These are phyloP conservation scores for Chaetomium sp. DNA, from an alignment of 2,329 filamentous ascomycete species.

Conservation along the genomic window DNA sequence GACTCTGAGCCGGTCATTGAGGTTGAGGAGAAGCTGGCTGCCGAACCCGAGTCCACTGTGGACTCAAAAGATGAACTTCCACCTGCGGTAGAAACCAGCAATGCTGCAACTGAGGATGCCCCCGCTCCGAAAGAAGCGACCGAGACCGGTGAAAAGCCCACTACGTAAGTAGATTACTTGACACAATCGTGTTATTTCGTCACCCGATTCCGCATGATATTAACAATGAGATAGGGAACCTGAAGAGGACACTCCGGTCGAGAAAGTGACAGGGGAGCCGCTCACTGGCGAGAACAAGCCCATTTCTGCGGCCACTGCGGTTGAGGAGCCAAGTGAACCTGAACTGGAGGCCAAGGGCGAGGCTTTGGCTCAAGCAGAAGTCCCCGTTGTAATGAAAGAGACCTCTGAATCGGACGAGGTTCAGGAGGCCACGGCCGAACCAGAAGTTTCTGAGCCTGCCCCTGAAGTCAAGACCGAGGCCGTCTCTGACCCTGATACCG, in stretches of 20 bases:
- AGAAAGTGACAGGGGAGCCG: background rate
- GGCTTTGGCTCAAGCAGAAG: background rate
- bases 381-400: background rate
- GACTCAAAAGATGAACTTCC: conserved; percentile 10
- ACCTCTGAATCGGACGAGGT: background rate
- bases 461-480: conserved; percentile 13
- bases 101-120: background rate
- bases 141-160: background rate
- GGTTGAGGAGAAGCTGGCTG: conserved; percentile 9
- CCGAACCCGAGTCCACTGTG: background rate
- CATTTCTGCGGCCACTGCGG: background rate
- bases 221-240: background rate
- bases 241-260: background rate
- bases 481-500: conserved; percentile 2
- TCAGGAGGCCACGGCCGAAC: background rate
- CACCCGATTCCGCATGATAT: background rate
- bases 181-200: background rate
- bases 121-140: background rate
- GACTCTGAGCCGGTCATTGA: conserved; percentile 4
- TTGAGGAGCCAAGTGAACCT: conserved; percentile 3
- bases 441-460: conserved; percentile 7
- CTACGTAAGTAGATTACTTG: background rate
- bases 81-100: background rate
- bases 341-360: conserved; percentile 7
- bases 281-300: background rate